Evolutionary conservation across 2,329 filamentous ascomycete species (phyloP).

Genomic region (Trichoderma endophyticum): DNA sequence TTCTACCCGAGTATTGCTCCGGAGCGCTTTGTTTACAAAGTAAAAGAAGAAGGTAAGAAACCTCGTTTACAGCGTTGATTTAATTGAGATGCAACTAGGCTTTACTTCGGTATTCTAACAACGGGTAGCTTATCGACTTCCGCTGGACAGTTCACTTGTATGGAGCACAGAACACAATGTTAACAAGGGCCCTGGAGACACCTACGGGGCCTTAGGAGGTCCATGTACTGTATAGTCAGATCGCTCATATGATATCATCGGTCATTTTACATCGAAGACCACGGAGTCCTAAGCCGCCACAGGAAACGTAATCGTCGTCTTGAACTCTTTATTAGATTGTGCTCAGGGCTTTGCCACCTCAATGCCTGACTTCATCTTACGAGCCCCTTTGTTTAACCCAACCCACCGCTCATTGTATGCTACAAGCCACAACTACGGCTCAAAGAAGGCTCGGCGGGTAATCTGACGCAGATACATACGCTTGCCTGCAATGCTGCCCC

Average conservation of each 20-base stretch:
- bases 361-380: background rate
- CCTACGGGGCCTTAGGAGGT: background rate
- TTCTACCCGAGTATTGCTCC: background rate
- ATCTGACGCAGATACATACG: background rate
- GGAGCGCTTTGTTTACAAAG: background rate
- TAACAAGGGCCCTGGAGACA: background rate
- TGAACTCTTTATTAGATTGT: background rate
- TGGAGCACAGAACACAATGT: background rate
- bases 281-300: background rate
- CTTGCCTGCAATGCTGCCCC: background rate
- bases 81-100: background rate
- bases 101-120: background rate
- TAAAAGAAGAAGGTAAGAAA: background rate
- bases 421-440: background rate
- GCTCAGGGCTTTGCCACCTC: background rate
- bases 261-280: background rate
- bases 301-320: background rate
- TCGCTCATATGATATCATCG: background rate
- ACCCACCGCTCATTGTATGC: background rate
- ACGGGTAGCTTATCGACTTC: background rate
- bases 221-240: background rate
- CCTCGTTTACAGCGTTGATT: background rate
- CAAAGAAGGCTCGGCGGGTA: background rate
- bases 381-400: background rate
- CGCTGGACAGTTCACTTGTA: background rate